Percentiles rank a stretch among this genome's conserved stretches.
These are phyloP conservation scores for Tinospora cordifolia DNA, from an alignment of 164 flowering plant species.

Conservation along the genomic window DNA sequence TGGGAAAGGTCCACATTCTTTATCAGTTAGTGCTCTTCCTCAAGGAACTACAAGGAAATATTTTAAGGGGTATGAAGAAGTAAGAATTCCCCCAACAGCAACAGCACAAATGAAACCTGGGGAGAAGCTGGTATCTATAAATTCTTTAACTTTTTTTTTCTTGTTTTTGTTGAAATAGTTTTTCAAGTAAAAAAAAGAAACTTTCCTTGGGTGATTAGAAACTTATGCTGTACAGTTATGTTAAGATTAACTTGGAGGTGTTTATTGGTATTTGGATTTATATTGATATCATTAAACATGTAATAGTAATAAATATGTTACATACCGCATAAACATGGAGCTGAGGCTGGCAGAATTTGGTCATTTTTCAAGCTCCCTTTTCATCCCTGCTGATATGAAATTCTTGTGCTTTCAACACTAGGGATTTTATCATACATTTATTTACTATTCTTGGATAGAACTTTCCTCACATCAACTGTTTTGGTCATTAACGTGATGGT, in stretches of 20 bases:
- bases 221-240: not conserved
- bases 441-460: too few species aligned
- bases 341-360: too few species aligned
- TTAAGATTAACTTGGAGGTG: not conserved
- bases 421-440: too few species aligned
- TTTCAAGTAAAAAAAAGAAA: not conserved
- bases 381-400: too few species aligned
- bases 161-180: not conserved
- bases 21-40: slow-evolving; percentile 74
- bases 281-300: too few species aligned
- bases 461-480: too few species aligned
- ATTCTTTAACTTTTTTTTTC: slow-evolving; percentile 1
- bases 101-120: slow-evolving; percentile 94
- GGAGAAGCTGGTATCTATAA: slow-evolving; percentile 73
- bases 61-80: slow-evolving; percentile 92
- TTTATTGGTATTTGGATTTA: too few species aligned
- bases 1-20: slow-evolving; percentile 42
- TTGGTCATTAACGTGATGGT: too few species aligned
- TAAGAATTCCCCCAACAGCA: slow-evolving; percentile 71
- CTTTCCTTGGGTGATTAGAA: not conserved
- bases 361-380: too few species aligned
- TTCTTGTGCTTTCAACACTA: too few species aligned
- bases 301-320: too few species aligned
- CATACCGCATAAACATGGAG: too few species aligned
- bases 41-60: slow-evolving; percentile 86